phyloP scores from a whole-genome alignment of 176 grass and related monocot species.

The Carex cristatella region DNA sequence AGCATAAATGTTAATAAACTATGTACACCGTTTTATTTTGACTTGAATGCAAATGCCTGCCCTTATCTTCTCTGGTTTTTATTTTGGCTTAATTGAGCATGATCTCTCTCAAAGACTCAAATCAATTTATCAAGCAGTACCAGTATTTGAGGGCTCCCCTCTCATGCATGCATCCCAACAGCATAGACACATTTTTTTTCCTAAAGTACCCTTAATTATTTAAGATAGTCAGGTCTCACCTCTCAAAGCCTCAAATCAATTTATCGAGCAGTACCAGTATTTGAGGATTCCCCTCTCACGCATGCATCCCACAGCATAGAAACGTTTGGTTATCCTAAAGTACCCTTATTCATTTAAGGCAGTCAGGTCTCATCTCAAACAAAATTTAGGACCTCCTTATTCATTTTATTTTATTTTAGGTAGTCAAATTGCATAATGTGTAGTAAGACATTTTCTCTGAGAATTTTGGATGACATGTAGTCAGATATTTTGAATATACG shows the following conservation, averaged over 20 bases:
- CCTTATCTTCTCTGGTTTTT: neutral
- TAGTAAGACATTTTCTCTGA: neutral
- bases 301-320: neutral
- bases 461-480: neutral
- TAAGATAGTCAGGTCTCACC: neutral
- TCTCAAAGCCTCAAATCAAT: neutral
- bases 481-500: neutral
- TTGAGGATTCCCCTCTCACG: neutral
- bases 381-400: neutral
- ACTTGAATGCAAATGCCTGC: neutral
- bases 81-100: neutral
- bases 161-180: neutral
- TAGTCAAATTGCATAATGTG: neutral
- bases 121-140: neutral
- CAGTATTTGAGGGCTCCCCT: neutral
- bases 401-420: neutral
- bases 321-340: neutral
- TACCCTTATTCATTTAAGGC: neutral
- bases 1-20: neutral
- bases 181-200: neutral
- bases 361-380: neutral
- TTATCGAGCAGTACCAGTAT: neutral
- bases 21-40: neutral
- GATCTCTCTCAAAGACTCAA: neutral
- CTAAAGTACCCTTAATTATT: neutral